A percentile compares a stretch with the other conserved stretches of the same genome.
Conservation (phyloP, 2,329 filamentous ascomycete genomes). For the Neodidymelliopsis sp. region DNA sequence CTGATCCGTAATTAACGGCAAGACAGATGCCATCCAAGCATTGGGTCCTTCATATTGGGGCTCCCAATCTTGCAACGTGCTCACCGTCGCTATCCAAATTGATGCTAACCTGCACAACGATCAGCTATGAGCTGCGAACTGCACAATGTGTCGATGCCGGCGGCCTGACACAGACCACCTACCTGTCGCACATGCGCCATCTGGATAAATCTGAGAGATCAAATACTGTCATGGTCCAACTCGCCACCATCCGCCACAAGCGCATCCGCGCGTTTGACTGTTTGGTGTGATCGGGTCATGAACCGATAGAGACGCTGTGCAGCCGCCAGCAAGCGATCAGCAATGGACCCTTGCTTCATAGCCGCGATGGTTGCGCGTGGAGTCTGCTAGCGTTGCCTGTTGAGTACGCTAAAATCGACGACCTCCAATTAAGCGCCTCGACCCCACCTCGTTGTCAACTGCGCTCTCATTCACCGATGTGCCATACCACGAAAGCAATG, state of each 20-base stretch:
- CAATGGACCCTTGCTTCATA: conserved; percentile 6
- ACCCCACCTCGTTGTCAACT: conserved; percentile 3
- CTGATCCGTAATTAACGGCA: too few species aligned
- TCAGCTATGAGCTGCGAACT: neutral
- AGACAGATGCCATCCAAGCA: too few species aligned
- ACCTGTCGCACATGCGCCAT: conserved; percentile 1
- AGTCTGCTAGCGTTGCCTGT: conserved; percentile 10
- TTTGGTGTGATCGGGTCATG: conserved; percentile 11
- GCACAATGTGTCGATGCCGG: neutral
- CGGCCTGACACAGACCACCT: neutral
- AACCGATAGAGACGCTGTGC: conserved; percentile 16
- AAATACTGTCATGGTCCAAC: conserved; percentile 3
- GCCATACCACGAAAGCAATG: neutral
- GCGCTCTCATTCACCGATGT: neutral
- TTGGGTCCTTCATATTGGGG: neutral
- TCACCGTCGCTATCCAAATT: conserved; percentile 3
- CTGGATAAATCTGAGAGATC: neutral
- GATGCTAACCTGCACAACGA: neutral
- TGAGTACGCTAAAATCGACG: conserved; percentile 2
- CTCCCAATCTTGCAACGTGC: conserved; percentile 1
- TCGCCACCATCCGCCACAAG: conserved; percentile 8
- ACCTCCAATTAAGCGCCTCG: conserved; percentile 6
- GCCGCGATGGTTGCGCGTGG: conserved; percentile 9
- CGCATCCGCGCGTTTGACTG: conserved; percentile 6
- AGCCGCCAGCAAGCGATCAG: conserved; percentile 13